A percentile compares a stretch with the other conserved stretches of the same genome.
Evolutionary conservation across 192 early-diverging fungal genomes (phyloP).

Genomic region (Spinellus fusiger): DNA sequence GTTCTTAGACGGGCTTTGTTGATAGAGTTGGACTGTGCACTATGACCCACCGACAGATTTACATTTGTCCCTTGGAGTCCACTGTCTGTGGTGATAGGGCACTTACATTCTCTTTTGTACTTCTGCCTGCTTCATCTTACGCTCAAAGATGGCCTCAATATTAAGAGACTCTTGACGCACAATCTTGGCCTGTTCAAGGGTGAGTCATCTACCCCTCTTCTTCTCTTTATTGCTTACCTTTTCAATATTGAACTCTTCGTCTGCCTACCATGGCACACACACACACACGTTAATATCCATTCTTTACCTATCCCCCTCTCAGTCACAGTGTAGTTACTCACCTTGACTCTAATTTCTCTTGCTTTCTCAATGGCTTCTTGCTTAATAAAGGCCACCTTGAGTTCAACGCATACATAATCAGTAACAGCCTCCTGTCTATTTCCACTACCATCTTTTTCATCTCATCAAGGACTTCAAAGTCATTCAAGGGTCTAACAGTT

Average conservation of each 20-base stretch:
- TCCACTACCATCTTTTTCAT: constrained; percentile 99
- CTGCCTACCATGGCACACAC: constrained; percentile 55
- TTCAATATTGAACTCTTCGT: constrained; percentile 99
- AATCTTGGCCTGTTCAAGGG: constrained; percentile 74
- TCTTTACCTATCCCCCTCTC: neutral
- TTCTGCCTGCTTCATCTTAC: constrained; percentile 97
- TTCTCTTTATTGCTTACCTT: constrained; percentile 44
- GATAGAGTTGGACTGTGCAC: constrained; percentile 88
- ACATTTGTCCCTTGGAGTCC: neutral
- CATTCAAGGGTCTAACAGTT: constrained; percentile 64
- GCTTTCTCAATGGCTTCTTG: constrained; percentile 99
- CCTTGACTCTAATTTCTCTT: constrained; percentile 96
- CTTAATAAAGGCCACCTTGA: constrained; percentile 93
- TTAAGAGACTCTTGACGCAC: constrained; percentile 95
- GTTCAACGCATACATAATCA: neutral
- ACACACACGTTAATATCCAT: neutral
- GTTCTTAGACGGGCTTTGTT: constrained; percentile 94
- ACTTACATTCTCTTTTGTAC: constrained; percentile 89
- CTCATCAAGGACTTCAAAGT: constrained; percentile 91
- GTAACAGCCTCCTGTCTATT: constrained; percentile 95
- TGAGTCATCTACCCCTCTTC: neutral
- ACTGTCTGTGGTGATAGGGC: too few relatives aligned
- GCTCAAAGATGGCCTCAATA: constrained; percentile 92
- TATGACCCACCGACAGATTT: constrained; percentile 20
- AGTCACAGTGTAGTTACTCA: constrained; percentile 18